Percentiles rank a stretch among this genome's conserved stretches.
Evolutionary conservation across 2,329 filamentous ascomycete genomes (phyloP).

Genomic region (Knoxdaviesia capensis): DNA sequence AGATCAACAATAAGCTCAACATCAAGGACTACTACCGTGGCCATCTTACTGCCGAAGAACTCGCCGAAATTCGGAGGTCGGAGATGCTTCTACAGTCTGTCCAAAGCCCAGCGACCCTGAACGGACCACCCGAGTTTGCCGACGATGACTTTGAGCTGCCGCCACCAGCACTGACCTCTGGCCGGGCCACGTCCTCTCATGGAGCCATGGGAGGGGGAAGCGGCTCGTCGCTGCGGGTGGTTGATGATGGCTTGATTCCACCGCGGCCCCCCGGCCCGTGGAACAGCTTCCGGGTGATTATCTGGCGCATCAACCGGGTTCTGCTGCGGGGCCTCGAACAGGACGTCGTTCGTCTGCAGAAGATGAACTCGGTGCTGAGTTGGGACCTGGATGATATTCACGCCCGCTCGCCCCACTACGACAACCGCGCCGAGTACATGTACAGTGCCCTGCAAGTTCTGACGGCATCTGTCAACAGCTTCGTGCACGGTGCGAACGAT

Average conservation of each 20-base stretch:
- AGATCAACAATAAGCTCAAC: constrained; percentile 19
- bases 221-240: constrained; percentile 3
- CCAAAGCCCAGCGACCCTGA: constrained; percentile 7
- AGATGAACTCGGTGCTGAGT: constrained; percentile 23
- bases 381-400: constrained; percentile 28
- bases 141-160: constrained; percentile 13
- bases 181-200: background rate
- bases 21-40: constrained; percentile 29
- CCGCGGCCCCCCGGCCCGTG: constrained; percentile 16
- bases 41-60: constrained; percentile 23
- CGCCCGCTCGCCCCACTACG: constrained; percentile 25
- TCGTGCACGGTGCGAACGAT: constrained; percentile 36
- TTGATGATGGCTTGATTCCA: constrained; percentile 7
- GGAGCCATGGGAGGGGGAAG: too few relatives aligned
- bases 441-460: constrained; percentile 26
- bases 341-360: constrained; percentile 25
- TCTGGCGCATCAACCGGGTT: constrained; percentile 18
- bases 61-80: constrained; percentile 16
- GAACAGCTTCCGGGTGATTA: constrained; percentile 19
- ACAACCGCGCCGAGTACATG: constrained; percentile 30
- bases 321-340: constrained; percentile 26
- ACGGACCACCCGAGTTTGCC: background rate
- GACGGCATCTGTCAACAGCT: constrained; percentile 31
- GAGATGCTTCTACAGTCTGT: constrained; percentile 15
- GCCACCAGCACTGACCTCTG: constrained; percentile 10